Base-by-base conservation (phyloP, 1,284 basidiomycete genomes). In the Ceratobasidium sp. region DNA sequence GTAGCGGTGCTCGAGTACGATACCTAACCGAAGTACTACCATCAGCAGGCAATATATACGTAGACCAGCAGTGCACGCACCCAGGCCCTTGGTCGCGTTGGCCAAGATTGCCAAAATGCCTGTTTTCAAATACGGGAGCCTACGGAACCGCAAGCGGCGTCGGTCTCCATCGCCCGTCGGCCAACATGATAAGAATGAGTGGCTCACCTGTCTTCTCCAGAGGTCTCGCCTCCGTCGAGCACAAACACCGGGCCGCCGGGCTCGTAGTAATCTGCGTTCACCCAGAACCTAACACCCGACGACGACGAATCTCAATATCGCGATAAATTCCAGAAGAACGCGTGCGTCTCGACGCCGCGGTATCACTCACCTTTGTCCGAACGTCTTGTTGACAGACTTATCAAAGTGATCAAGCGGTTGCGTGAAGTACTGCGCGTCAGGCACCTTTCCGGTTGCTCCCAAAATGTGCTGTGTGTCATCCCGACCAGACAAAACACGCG, bases 1-100 rank as follows among this genome's bases (percentile, higher is more conserved):
- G 80, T 91, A 94, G 76, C 95, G 86, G 80, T 97, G 96, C 80
- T 99, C 97, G 35, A 98, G 85, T 9, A 98, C 88, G 55, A 99
- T 87, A n/a, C 91, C 91, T 61, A 18, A 59, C 43, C 21, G 43
- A 46, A 46, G 58, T 44, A 44, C 38, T 43, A 55, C 54, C 30
- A 67, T 52, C 6, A 87, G 81, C 9, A 13, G 23, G 41, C 30
- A 41, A 57, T 58, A 47, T 35, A 47, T 9, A 57, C 54, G 21
- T 7, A 93, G 82, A 4, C 97, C 97, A n/a, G 90, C 93, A 71
- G 38, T 38, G 7, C 41, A 28, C 43, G 18, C 23, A 69, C 66
- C 66, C 7, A 94, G 82, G 3, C 97, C 97, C 23, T 89, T 88
- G 0, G 94, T 97, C 13, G 90, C 93, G 70, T 88, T 88, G 0